Evolutionary conservation across 129 eudicot genomes (phyloP), one percentile per base, ranked within the genome.

Genomic region (Gnaphalium uliginosum): DNA sequence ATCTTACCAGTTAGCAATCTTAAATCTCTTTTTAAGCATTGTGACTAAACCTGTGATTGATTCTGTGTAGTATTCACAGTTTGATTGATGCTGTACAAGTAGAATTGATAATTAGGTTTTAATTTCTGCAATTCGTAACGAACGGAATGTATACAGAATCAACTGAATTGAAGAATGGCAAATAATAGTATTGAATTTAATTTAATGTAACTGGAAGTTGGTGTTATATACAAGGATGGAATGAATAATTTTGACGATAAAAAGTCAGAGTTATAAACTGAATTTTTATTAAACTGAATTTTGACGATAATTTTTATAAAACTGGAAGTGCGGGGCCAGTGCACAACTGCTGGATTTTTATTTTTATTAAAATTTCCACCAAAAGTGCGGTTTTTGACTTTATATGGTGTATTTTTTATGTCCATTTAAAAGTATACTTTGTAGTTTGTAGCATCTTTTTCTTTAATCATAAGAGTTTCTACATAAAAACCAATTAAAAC

Each of bases 1-100:
- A 41, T 37, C 61, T 53, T 79, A 79, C 83, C 83, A 79, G 46
- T 72, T 79, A 24, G 83, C 79, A 53, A 66, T 29, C 74, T 79
- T 66, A 73, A 79, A 72, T 53, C 83, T 73, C 69, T 79, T 79
- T 11, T 73, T 79, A 5, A 79, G 63, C 83, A 79, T 79, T 66
- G 74, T 66, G 27, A 72, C 14, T 8, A 27, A 43, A 21, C 8
- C 13, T 30, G 26, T 15, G 3, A 35, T 35, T 76, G 24, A 53
- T 63, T 10, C 17, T 29, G 6, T 48, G 54, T 15, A 61, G 30
- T 33, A 37, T 37, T 54, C 68, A 79, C 68, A 65, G 74, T 72
- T 37, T 60, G 60, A 35, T 79, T 65, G 73, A 35, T 63, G 72
- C 50, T 64, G 63, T 17, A 17, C 23, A 54, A 17, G 24, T n/a